These are phyloP conservation scores for Macrocybe gigantea DNA, from an alignment of 768 basidiomycete genomes.

Conservation along the genomic window DNA sequence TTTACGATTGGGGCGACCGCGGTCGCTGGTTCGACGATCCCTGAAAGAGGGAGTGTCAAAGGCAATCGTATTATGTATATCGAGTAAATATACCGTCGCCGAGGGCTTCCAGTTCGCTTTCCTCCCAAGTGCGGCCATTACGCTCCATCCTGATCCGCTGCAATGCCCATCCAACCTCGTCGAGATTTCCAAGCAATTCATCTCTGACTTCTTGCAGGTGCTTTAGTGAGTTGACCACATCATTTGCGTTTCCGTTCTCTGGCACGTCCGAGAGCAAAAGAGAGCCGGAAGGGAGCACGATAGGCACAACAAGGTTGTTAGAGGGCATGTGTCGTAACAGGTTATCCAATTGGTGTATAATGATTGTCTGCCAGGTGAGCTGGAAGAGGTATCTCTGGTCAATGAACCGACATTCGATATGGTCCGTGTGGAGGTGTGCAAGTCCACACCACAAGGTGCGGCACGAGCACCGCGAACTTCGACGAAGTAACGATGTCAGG, in stretches of 20 bases:
- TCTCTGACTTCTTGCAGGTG: conserved; percentile 40
- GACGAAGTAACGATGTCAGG: no score
- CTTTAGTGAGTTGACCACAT: conserved; percentile 51
- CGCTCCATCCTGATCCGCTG: conserved; percentile 57
- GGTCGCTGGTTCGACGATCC: conserved; percentile 38
- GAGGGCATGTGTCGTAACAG: conserved; percentile 28
- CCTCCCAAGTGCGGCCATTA: conserved; percentile 62
- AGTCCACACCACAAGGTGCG: no score
- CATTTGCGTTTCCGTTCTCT: conserved; percentile 47
- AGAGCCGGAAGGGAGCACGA: conserved; percentile 49
- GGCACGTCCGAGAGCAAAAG: conserved; percentile 58
- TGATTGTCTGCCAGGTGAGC: no score
- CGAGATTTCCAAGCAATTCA: conserved; percentile 52
- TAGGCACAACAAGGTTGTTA: conserved; percentile 49
- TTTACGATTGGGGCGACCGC: conserved; percentile 50
- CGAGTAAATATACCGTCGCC: conserved; percentile 44
- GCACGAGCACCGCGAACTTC: no score
- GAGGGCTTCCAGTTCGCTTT: conserved; percentile 59
- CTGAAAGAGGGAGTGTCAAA: conserved; percentile 24
- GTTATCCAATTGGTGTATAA: no score
- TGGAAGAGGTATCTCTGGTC: no score
- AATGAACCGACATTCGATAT: no score
- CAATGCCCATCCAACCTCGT: conserved; percentile 62
- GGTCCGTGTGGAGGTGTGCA: no score
- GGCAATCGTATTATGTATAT: not conserved